Evolutionary conservation across 169 alveolate species (phyloP).

Genomic region (Eimeria sp.): DNA sequence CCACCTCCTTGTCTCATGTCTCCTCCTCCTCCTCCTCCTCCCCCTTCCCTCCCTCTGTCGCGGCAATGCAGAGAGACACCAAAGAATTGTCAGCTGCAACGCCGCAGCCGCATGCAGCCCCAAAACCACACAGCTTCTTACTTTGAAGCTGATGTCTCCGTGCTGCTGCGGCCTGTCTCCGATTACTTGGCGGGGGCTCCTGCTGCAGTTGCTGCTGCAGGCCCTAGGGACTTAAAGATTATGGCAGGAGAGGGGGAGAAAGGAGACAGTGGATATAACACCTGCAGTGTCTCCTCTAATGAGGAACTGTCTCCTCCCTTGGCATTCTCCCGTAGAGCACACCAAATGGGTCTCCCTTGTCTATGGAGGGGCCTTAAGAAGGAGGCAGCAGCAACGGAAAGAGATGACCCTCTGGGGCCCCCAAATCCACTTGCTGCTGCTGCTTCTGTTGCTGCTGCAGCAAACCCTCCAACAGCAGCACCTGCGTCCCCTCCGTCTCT

Average conservation of each 20-base stretch:
- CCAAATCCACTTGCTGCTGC: neutral
- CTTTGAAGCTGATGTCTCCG: constrained; percentile 9
- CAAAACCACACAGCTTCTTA: constrained; percentile 16
- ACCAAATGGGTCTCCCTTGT: constrained; percentile 59
- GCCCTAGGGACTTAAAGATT: neutral
- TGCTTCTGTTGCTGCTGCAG: neutral
- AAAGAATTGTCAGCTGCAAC: neutral
- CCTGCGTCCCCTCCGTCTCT: neutral
- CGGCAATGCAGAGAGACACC: neutral
- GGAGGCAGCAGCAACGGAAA: neutral
- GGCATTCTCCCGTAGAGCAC: constrained; percentile 55
- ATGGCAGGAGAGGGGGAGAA: constrained; percentile 7
- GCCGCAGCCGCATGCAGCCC: constrained; percentile 8
- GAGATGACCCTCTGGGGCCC: neutral
- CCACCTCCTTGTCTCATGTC: neutral
- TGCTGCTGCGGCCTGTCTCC: constrained; percentile 18
- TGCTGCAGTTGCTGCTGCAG: no score
- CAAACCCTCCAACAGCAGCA: neutral
- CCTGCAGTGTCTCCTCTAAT: neutral
- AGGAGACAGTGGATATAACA: constrained; percentile 8
- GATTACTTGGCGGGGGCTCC: neutral
- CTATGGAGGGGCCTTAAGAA: neutral
- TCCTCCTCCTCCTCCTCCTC: neutral
- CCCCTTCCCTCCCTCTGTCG: neutral
- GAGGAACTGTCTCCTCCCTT: neutral